phyloP scores from a whole-genome alignment of 495 filamentous ascomycete genomes.

The Penicillium subrubescens region DNA sequence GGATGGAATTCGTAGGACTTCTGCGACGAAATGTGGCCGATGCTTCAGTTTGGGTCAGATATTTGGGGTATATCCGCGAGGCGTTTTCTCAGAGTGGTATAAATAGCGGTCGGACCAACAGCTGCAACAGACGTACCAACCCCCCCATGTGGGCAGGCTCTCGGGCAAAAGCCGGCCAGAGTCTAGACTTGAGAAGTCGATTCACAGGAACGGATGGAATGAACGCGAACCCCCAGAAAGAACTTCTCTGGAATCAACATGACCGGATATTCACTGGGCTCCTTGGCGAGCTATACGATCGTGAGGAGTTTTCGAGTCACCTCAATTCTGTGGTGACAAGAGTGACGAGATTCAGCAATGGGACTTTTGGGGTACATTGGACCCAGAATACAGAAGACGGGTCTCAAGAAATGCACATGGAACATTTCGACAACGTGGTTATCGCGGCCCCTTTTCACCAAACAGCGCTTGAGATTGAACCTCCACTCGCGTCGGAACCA shows the following conservation, averaged over 20 bases:
- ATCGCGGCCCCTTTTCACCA: slow-evolving; percentile 4
- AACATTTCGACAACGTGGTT: slow-evolving; percentile 3
- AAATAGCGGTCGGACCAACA: too few species aligned
- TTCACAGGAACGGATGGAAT: background rate
- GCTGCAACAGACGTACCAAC: background rate
- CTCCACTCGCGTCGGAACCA: background rate
- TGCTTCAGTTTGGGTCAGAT: background rate
- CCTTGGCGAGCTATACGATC: background rate
- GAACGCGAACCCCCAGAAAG: background rate
- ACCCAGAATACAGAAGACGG: background rate
- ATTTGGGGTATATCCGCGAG: background rate
- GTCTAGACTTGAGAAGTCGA: background rate
- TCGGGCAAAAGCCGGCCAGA: background rate
- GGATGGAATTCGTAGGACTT: background rate
- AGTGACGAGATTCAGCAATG: background rate
- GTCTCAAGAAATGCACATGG: background rate
- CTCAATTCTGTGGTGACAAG: background rate
- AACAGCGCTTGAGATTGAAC: background rate
- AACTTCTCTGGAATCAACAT: background rate
- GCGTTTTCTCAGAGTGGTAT: background rate
- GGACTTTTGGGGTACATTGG: background rate
- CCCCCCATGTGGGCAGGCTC: background rate
- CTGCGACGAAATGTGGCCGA: background rate
- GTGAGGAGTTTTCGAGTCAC: background rate
- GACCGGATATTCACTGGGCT: background rate